Conservation (phyloP, 768 basidiomycete genomes). For the Bullera alba region DNA sequence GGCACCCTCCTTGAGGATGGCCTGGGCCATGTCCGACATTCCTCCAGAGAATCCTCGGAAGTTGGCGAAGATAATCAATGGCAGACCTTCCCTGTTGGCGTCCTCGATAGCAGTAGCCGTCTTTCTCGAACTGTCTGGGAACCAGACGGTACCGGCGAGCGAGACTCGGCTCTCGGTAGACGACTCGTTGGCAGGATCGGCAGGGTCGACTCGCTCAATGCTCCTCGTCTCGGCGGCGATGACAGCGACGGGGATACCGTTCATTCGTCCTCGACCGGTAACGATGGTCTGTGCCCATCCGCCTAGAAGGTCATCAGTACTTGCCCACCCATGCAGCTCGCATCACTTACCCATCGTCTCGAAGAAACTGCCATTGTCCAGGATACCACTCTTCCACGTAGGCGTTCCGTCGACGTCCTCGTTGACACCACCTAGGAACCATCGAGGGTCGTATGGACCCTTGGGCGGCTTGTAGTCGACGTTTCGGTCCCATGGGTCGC, state of each 20-base stretch:
- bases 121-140: constrained; percentile 98
- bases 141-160: constrained; percentile 98
- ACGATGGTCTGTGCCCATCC: constrained; percentile 99
- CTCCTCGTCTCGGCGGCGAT: constrained; percentile 86
- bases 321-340: neutral
- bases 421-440: constrained; percentile 91
- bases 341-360: constrained; percentile 68
- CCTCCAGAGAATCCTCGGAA: constrained; percentile 99
- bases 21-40: constrained; percentile 60
- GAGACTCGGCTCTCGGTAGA: constrained; percentile 97
- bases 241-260: constrained; percentile 94
- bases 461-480: constrained; percentile 87
- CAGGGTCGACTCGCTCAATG: constrained; percentile 91
- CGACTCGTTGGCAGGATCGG: constrained; percentile 92
- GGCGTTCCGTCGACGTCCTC: constrained; percentile 62
- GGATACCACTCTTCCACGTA: constrained; percentile 82
- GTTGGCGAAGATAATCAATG: constrained; percentile 97
- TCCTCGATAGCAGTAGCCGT: constrained; percentile 99
- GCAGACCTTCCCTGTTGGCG: constrained; percentile 92
- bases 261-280: constrained; percentile 88
- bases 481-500: constrained; percentile 84
- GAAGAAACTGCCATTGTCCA: constrained; percentile 96
- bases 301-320: constrained; percentile 8
- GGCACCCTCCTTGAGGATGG: constrained; percentile 90
- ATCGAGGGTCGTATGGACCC: constrained; percentile 85